phyloP scores from a whole-genome alignment of 1,284 basidiomycete species.

The Mycosarcoma maydis region DNA sequence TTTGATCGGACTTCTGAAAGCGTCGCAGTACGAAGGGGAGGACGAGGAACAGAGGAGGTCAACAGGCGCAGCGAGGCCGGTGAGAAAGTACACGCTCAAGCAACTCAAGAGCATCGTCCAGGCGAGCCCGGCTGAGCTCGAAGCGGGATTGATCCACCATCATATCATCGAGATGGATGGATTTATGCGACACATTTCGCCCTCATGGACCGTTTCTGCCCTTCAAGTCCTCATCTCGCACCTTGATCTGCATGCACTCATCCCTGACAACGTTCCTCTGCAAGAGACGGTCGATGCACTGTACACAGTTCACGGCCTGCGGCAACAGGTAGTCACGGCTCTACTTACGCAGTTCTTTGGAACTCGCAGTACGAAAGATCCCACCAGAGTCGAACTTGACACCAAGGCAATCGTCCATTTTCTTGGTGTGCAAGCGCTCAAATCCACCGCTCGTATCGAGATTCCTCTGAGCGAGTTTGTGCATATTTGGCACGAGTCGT shows the following conservation, averaged over 20 bases:
- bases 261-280: conserved; percentile 47
- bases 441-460: conserved; percentile 22
- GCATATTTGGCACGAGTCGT: conserved; percentile 20
- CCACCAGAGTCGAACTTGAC: conserved; percentile 31
- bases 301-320: conserved; percentile 18
- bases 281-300: conserved; percentile 41
- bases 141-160: conserved; percentile 36
- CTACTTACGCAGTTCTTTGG: conserved; percentile 59
- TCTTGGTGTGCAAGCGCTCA: conserved; percentile 50
- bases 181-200: conserved; percentile 51
- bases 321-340: conserved; percentile 43
- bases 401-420: conserved; percentile 37
- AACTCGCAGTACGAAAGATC: background rate
- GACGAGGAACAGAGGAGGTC: conserved; percentile 26
- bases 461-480: conserved; percentile 34
- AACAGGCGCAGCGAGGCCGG: conserved; percentile 3
- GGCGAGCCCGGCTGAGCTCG: conserved; percentile 55
- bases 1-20: conserved; percentile 47
- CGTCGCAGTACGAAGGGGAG: conserved; percentile 50
- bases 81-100: conserved; percentile 52
- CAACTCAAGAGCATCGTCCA: conserved; percentile 62
- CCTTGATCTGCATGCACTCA: conserved; percentile 53
- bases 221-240: conserved; percentile 53
- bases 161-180: conserved; percentile 58
- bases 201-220: conserved; percentile 28